These are phyloP conservation scores for Aspergillus transmontanensis DNA, from an alignment of 2,329 filamentous ascomycete genomes.

Conservation along the genomic window DNA sequence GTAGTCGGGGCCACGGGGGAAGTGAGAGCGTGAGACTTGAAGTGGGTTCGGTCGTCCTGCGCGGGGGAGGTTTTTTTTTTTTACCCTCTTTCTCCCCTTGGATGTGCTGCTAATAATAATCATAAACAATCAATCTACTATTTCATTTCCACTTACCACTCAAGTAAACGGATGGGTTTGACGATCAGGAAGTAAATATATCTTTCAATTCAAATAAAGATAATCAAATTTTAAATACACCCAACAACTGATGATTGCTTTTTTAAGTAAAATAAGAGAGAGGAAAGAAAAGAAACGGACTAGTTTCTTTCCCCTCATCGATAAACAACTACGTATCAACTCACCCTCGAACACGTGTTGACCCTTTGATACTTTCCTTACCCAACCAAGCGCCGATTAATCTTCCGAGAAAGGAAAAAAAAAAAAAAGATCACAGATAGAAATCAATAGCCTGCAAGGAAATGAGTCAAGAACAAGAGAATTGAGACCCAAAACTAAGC, in stretches of 20 bases:
- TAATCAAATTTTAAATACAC: not conserved
- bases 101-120: not conserved
- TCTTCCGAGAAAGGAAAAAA: slow-evolving; percentile 1
- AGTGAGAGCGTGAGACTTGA: not conserved
- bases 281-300: not conserved
- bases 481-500: not conserved
- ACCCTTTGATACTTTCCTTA: not conserved
- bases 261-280: not conserved
- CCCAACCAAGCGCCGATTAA: not conserved
- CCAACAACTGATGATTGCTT: not conserved
- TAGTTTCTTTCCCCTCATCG: slow-evolving; percentile 1
- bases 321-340: not conserved
- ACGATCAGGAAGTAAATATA: not conserved
- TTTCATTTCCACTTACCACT: not conserved
- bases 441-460: slow-evolving; percentile 1
- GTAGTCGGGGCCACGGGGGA: not conserved
- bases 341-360: slow-evolving; percentile 3
- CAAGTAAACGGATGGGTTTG: not conserved
- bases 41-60: slow-evolving; percentile 2
- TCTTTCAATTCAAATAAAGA: not conserved
- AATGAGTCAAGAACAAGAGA: not conserved
- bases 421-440: not conserved
- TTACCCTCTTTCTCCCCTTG: not conserved
- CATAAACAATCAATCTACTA: not conserved
- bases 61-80: not conserved